Base-by-base conservation (phyloP, 2,329 filamentous ascomycete genomes). In the Colletotrichum sojae region DNA sequence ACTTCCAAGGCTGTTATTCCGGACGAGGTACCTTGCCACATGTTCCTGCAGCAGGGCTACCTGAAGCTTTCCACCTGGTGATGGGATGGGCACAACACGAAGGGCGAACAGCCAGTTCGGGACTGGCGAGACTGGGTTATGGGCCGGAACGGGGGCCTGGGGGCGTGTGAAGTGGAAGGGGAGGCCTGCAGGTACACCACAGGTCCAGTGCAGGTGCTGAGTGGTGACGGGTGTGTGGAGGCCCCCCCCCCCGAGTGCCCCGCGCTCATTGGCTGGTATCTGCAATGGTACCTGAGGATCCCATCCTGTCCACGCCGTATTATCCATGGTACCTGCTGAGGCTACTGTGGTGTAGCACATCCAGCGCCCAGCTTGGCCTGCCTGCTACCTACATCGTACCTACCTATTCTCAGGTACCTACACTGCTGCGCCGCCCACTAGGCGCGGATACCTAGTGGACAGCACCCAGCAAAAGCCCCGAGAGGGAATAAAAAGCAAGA, bases 51-150 rank as follows among this genome's bases (percentile, higher is more conserved):
- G 31, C 31, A 36, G 31, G 31, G 31, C 31, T 36, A 63, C 54
- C 36, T 43, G 46, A 59, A 20, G 55, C 16, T 16, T 16, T 45
- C 22, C n/a, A 22, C 10, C 13, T 15, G 48, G n/a, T 31, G 51
- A 53, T 48, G 13, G 48, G 20, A 43, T 9, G n/a, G 48, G 45
- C 36, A 49, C 53, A 49, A 48, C 39, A 43, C 27, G 55, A 60
- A 58, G 39, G 22, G 40, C 13, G 16, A 13, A 22, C 22, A 65
- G 40, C 62, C 67, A 67, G 25, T 58, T 63, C 53, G 40, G 67
- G 63, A 54, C 67, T 70, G 67, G 67, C 67, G 58, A 66, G 66
- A 69, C 55, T 52, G 55, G 55, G 62, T 52, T 57, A 69, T 61
- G 62, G 53, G 69, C 12, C 63, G 49, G 54, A 55, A 57, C 46